Evolutionary conservation across 2,329 filamentous ascomycete genomes (phyloP).

Genomic region (Rutstroemia sp.): DNA sequence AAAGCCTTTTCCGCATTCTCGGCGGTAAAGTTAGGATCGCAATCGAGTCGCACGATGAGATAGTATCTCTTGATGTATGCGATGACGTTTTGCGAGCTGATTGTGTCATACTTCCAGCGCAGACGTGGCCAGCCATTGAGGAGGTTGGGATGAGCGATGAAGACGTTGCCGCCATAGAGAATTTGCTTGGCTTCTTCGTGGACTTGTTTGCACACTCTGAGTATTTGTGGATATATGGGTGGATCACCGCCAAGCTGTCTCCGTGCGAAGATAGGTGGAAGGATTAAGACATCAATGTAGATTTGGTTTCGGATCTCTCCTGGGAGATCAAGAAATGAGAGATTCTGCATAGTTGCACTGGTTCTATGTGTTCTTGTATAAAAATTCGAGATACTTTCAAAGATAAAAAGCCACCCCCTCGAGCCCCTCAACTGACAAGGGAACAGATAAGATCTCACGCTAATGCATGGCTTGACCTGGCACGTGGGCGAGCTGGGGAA

Average conservation of each 20-base stretch:
- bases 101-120: slow-evolving; percentile 28
- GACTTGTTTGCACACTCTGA: slow-evolving; percentile 17
- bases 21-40: slow-evolving; percentile 38
- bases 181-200: slow-evolving; percentile 30
- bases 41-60: slow-evolving; percentile 40
- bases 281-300: slow-evolving; percentile 29
- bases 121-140: slow-evolving; percentile 38
- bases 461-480: background rate
- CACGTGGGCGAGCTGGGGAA: no score
- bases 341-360: slow-evolving; percentile 8
- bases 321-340: slow-evolving; percentile 37
- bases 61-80: slow-evolving; percentile 36
- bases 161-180: slow-evolving; percentile 42
- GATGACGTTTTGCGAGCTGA: slow-evolving; percentile 29
- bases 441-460: background rate
- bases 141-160: slow-evolving; percentile 41
- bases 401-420: background rate
- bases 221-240: slow-evolving; percentile 28
- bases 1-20: slow-evolving; percentile 36
- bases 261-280: slow-evolving; percentile 17
- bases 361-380: no score
- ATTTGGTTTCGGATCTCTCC: slow-evolving; percentile 56
- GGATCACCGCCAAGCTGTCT: slow-evolving; percentile 14
- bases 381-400: no score
- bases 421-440: no score